These are phyloP conservation scores for Crithidia expoeki DNA, from an alignment of 208 protist genomes.

Conservation along the genomic window DNA sequence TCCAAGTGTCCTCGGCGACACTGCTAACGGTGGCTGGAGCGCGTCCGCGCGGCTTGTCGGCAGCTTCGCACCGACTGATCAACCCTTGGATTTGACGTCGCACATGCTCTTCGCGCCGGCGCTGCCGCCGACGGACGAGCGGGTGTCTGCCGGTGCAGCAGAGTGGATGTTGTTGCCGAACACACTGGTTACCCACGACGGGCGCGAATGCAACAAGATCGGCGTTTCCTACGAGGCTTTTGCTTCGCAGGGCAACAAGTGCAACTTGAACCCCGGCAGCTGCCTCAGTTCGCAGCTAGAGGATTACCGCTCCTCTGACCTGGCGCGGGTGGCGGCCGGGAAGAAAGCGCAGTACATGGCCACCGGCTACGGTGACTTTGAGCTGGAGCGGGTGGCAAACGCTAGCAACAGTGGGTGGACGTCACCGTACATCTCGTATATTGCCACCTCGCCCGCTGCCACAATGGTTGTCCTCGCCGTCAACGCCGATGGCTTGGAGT, in stretches of 20 bases:
- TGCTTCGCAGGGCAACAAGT: slow-evolving; percentile 67
- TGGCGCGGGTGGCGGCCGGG: slow-evolving; percentile 43
- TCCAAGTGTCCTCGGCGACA: slow-evolving; percentile 43
- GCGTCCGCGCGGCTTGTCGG: slow-evolving; percentile 72
- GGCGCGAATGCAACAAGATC: slow-evolving; percentile 87
- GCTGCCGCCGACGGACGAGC: slow-evolving; percentile 36
- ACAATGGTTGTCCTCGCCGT: slow-evolving; percentile 76
- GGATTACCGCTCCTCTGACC: slow-evolving; percentile 68
- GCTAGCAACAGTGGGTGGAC: neutral
- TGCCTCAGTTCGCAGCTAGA: slow-evolving; percentile 87
- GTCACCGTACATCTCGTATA: slow-evolving; percentile 68
- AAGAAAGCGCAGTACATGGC: slow-evolving; percentile 64
- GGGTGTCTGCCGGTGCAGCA: slow-evolving; percentile 45
- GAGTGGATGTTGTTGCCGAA: slow-evolving; percentile 85
- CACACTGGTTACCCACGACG: slow-evolving; percentile 68
- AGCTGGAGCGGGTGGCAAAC: slow-evolving; percentile 19
- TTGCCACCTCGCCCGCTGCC: slow-evolving; percentile 37
- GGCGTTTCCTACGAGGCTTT: slow-evolving; percentile 92
- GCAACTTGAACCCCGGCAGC: slow-evolving; percentile 55
- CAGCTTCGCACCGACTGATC: slow-evolving; percentile 57
- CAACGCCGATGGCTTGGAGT: slow-evolving; percentile 76
- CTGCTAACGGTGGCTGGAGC: slow-evolving; percentile 36
- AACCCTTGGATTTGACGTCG: slow-evolving; percentile 57
- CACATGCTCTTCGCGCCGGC: slow-evolving; percentile 82
- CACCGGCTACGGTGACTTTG: slow-evolving; percentile 57